Percentiles rank a stretch among this genome's conserved stretches.
phyloP scores from a whole-genome alignment of 345 rosid species.

The Physaria fendleri region DNA sequence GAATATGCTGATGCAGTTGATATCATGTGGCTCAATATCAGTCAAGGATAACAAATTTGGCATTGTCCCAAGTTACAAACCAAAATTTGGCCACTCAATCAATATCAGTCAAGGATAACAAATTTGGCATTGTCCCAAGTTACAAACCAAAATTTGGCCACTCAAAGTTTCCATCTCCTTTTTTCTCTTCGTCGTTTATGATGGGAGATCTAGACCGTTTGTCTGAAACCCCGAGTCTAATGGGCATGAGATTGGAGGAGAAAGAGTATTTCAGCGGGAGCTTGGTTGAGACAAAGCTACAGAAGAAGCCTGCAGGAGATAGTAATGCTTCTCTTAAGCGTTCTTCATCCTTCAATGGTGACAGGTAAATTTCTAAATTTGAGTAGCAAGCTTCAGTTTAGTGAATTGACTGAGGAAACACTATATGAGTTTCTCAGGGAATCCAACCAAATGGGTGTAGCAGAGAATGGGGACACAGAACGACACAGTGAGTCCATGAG shows the following conservation, averaged over 20 bases:
- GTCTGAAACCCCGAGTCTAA: conserved; percentile 71
- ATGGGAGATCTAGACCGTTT: conserved; percentile 77
- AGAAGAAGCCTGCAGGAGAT: conserved; percentile 39
- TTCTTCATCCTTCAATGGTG: conserved; percentile 91
- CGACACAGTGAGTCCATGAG: conserved; percentile 54
- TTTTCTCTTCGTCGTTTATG: conserved; percentile 63
- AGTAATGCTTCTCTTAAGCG: conserved; percentile 59
- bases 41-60: conserved; percentile 90
- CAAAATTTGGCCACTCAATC: conserved; percentile 79
- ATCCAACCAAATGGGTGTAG: conserved; percentile 41
- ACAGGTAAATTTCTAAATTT: conserved; percentile 47
- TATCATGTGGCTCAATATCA: conserved; percentile 92
- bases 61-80: conserved; percentile 68
- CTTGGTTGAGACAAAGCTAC: conserved; percentile 66
- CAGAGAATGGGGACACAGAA: conserved; percentile 40
- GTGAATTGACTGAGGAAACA: background rate
- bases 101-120: conserved; percentile 85
- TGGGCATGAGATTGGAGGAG: conserved; percentile 67
- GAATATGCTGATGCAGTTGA: conserved; percentile 79
- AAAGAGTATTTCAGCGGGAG: conserved; percentile 95
- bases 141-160: conserved; percentile 67
- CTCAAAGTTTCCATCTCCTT: conserved; percentile 61
- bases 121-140: conserved; percentile 75
- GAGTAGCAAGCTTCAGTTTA: background rate
- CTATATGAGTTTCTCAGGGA: conserved; percentile 41